Evolutionary conservation across 2,329 filamentous ascomycete species (phyloP).

Genomic region (Penicillium sclerotiorum): DNA sequence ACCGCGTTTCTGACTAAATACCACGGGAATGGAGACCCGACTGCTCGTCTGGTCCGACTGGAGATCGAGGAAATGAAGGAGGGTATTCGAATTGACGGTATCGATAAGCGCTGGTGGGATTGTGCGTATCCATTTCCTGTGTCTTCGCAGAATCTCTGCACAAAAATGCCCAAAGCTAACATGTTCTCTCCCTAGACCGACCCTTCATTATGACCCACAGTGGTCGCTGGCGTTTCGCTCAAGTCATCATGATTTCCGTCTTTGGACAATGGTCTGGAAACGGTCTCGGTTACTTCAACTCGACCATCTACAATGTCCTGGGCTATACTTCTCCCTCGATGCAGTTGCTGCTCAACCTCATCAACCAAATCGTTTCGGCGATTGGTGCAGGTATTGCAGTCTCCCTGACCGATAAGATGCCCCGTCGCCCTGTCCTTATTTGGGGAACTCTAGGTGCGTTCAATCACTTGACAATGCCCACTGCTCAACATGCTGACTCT

Average conservation of each 20-base stretch:
- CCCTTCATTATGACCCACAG: constrained; percentile 49
- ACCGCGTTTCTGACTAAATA: constrained; percentile 27
- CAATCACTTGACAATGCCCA: neutral
- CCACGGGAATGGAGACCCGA: constrained; percentile 30
- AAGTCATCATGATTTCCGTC: constrained; percentile 55
- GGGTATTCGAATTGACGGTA: constrained; percentile 48
- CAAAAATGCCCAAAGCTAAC: neutral
- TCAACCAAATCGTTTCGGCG: constrained; percentile 52
- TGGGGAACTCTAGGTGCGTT: constrained; percentile 43
- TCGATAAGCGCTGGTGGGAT: constrained; percentile 54
- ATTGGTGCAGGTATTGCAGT: constrained; percentile 51
- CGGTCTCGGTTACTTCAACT: constrained; percentile 56
- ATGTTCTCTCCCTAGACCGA: constrained; percentile 36
- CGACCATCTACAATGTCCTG: constrained; percentile 48
- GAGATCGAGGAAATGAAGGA: constrained; percentile 35
- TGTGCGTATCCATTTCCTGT: constrained; percentile 35
- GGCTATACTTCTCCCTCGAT: constrained; percentile 29
- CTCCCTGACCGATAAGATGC: constrained; percentile 50
- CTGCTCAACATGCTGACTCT: neutral
- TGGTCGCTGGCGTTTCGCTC: constrained; percentile 53
- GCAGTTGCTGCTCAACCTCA: constrained; percentile 51
- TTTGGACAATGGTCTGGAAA: constrained; percentile 58
- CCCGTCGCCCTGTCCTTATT: constrained; percentile 51
- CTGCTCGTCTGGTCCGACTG: constrained; percentile 28
- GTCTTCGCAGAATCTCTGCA: neutral